phyloP scores from a whole-genome alignment of 2,329 filamentous ascomycete species.

The Keithomyces neogunnii region DNA sequence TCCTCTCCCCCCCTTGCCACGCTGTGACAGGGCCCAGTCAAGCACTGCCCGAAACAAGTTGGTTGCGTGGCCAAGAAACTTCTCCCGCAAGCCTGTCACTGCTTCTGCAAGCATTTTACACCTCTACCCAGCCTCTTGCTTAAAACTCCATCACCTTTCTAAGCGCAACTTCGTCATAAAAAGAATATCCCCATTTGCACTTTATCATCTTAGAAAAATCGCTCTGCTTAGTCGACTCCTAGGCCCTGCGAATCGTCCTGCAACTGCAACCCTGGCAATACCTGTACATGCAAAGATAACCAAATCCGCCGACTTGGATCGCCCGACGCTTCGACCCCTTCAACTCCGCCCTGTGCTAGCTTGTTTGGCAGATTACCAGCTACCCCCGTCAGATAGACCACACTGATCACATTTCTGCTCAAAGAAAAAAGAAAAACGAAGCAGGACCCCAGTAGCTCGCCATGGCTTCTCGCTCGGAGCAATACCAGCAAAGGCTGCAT shows the following conservation, averaged over 20 bases:
- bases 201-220: background rate
- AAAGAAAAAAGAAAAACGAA: slow-evolving; percentile 21
- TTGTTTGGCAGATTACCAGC: slow-evolving; percentile 1
- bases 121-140: slow-evolving; percentile 7
- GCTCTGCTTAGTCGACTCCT: background rate
- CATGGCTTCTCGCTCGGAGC: slow-evolving; percentile 27
- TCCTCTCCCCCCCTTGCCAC: slow-evolving; percentile 6
- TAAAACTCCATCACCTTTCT: slow-evolving; percentile 2
- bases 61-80: slow-evolving; percentile 5
- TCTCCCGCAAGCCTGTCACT: slow-evolving; percentile 2
- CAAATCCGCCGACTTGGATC: slow-evolving; percentile 1
- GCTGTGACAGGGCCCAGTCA: slow-evolving; percentile 6
- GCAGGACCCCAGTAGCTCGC: slow-evolving; percentile 19
- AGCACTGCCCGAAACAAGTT: slow-evolving; percentile 4
- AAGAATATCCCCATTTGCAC: slow-evolving; percentile 4
- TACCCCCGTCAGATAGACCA: slow-evolving; percentile 1
- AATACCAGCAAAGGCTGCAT: slow-evolving; percentile 17
- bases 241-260: background rate
- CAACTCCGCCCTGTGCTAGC: slow-evolving; percentile 2
- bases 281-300: background rate
- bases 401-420: background rate
- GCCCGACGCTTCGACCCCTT: slow-evolving; percentile 4
- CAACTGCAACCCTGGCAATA: background rate
- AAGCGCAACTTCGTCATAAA: background rate
- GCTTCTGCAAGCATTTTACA: slow-evolving; percentile 6